These are phyloP conservation scores for Albugo candida DNA, from an alignment of 352 stramenopile genomes.

Conservation along the genomic window DNA sequence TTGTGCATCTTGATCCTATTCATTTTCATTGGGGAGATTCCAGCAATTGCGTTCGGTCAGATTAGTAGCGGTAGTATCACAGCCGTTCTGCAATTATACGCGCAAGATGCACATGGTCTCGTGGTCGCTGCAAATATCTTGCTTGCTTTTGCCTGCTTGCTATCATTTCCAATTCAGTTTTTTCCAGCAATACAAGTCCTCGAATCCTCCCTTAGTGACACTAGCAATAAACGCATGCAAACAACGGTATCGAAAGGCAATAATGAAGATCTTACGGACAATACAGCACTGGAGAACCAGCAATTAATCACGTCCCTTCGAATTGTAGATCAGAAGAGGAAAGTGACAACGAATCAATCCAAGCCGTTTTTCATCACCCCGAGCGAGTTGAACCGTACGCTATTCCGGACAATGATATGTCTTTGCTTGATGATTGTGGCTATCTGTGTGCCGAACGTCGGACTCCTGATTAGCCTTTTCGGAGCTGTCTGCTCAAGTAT, in stretches of 20 bases:
- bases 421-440: conserved; percentile 50
- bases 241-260: too few relatives aligned
- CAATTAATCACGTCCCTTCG: too few relatives aligned
- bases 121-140: conserved; percentile 26
- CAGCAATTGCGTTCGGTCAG: conserved; percentile 38
- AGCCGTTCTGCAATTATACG: conserved; percentile 48
- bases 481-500: conserved; percentile 62
- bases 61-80: conserved; percentile 70
- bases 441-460: conserved; percentile 50
- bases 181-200: conserved; percentile 58
- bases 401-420: conserved; percentile 70
- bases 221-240: too few relatives aligned
- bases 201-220: conserved; percentile 15
- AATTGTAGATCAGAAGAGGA: too few relatives aligned
- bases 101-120: conserved; percentile 39
- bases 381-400: conserved; percentile 44
- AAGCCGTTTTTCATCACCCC: too few relatives aligned
- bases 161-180: conserved; percentile 70
- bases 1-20: conserved; percentile 51
- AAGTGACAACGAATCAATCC: too few relatives aligned
- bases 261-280: too few relatives aligned
- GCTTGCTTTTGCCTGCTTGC: conserved; percentile 45
- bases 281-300: too few relatives aligned
- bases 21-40: conserved; percentile 45
- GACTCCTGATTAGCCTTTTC: conserved; percentile 60